Percentiles rank a stretch among this genome's conserved stretches.
phyloP scores from a whole-genome alignment of 352 stramenopile species.

The Phytophthora europaea region DNA sequence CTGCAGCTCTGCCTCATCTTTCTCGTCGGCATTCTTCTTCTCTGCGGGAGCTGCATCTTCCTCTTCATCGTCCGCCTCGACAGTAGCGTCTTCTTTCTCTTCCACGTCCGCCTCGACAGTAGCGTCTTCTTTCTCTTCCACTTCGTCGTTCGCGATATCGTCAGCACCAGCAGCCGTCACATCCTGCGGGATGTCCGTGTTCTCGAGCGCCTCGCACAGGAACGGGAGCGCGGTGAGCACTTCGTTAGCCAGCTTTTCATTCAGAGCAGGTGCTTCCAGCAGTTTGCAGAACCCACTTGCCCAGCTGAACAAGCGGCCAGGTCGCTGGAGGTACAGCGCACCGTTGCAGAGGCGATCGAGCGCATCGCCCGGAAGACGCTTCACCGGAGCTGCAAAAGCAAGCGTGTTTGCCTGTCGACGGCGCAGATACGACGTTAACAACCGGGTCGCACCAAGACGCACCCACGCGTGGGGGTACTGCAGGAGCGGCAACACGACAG shows the following conservation, averaged over 20 bases:
- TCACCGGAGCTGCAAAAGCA: slow-evolving; percentile 37
- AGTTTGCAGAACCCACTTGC: slow-evolving; percentile 72
- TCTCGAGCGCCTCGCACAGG: slow-evolving; percentile 66
- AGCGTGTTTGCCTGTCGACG: slow-evolving; percentile 62
- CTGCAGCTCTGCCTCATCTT: slow-evolving; percentile 34
- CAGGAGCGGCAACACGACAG: slow-evolving; percentile 63
- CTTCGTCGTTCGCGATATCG: slow-evolving; percentile 31
- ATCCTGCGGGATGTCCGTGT: slow-evolving; percentile 72
- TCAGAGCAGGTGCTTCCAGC: slow-evolving; percentile 69
- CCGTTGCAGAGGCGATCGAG: slow-evolving; percentile 41
- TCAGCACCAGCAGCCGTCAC: slow-evolving; percentile 41
- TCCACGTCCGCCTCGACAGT: slow-evolving; percentile 29
- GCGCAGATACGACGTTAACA: slow-evolving; percentile 77
- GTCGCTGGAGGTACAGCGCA: slow-evolving; percentile 60
- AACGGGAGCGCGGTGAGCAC: slow-evolving; percentile 70
- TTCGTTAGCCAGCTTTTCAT: slow-evolving; percentile 62
- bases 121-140: slow-evolving; percentile 9
- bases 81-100: slow-evolving; percentile 14
- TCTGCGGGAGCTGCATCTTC: slow-evolving; percentile 19
- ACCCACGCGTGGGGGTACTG: slow-evolving; percentile 86
- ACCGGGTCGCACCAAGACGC: slow-evolving; percentile 61
- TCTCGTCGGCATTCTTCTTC: slow-evolving; percentile 31
- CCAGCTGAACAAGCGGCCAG: slow-evolving; percentile 70
- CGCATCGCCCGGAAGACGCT: slow-evolving; percentile 34
- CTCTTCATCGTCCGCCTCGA: slow-evolving; percentile 18